Evolutionary conservation across 1,284 basidiomycete species (phyloP), one percentile per base, ranked within the genome.

Genomic region (Mycosarcoma mackinlayi): DNA sequence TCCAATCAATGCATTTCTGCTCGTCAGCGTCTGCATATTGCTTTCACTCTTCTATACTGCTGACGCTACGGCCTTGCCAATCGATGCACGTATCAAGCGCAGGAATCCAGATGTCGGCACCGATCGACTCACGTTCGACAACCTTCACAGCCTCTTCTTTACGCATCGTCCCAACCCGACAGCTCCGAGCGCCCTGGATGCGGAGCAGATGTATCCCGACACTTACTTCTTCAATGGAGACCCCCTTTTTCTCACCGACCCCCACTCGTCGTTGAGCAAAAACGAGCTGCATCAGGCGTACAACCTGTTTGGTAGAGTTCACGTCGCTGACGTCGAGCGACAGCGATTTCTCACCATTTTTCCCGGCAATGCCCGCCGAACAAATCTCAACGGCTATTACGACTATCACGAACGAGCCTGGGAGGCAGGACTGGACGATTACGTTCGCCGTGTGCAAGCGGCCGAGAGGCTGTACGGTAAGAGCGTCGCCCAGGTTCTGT

Each of bases 191-290:
- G 16, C 18, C 4, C 3, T 3, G 4, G 45, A 48, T 16, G 8
- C n/a, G n/a, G 30, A 41, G 24, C 18, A 42, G 13, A 27, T 48
- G 38, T 42, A 21, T 18, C 45, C 54, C 10, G 13, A 34, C 14
- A 56, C 39, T 1, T 48, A 48, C 33, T 56, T 56, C 19, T 42
- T 27, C 45, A n/a, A 48, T 3, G 18, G 25, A 10, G 34, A 48
- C 2, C 54, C 54, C 18, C n/a, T 56, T n/a, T 48, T 56, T 23
- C 13, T 48, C 28, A 27, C 38, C 19, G 33, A 37, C 28, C 5
- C 11, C 14, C 13, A 7, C 7, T 6, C 14, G 13, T 25, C 37
- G 23, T n/a, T 56, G 13, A 48, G 19, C n/a, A 9, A 24, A 8
- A 40, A 19, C 8, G 11, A 35, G 24, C 54, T 56, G n/a, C 38